Conservation (phyloP, 176 grass and related monocot species). For the Eragrostis curvula region DNA sequence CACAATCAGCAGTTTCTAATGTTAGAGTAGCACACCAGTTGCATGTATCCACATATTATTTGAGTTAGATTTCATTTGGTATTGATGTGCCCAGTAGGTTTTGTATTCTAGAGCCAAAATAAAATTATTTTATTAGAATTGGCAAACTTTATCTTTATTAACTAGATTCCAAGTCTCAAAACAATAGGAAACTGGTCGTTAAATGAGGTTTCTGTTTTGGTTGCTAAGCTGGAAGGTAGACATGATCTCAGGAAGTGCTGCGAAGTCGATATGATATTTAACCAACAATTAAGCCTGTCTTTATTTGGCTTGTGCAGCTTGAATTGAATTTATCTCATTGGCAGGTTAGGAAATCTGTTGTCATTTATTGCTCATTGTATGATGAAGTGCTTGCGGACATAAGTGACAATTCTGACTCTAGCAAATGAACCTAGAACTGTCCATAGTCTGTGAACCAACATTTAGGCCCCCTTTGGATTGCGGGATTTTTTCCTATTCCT, state of each 20-base stretch:
- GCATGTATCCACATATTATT: not conserved
- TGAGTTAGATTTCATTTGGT: constrained; percentile 20
- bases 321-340: constrained; percentile 3
- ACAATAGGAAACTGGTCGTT: not conserved
- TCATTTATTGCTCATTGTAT: too few species aligned
- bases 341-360: too few species aligned
- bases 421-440: too few species aligned
- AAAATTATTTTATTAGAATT: not conserved
- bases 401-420: too few species aligned
- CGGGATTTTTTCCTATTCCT: too few species aligned
- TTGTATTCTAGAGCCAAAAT: constrained; percentile 28
- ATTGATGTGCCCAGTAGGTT: not conserved
- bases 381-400: too few species aligned
- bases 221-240: not conserved
- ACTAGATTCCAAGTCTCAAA: not conserved
- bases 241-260: not conserved
- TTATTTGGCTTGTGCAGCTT: constrained; percentile 1
- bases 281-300: constrained; percentile 1
- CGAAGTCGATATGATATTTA: constrained; percentile 5
- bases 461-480: too few species aligned
- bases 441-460: too few species aligned
- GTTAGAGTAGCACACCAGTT: not conserved
- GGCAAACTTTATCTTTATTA: not conserved
- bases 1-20: not conserved
- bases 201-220: not conserved